phyloP scores from a whole-genome alignment of 2,329 filamentous ascomycete genomes.

The Colletotrichum coccodes region DNA sequence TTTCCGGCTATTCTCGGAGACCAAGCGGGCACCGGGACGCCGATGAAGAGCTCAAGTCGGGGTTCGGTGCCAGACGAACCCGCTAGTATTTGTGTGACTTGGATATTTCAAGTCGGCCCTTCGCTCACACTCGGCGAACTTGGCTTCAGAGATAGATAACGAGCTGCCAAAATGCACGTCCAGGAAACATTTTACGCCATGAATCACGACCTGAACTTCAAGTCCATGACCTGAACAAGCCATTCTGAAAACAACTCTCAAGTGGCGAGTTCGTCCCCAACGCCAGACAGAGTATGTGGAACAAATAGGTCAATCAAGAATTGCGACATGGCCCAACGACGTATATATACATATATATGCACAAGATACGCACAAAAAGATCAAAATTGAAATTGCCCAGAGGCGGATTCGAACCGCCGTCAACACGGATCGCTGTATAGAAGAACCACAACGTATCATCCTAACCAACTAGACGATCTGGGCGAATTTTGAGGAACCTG shows the following conservation, averaged over 20 bases:
- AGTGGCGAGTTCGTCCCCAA: no score
- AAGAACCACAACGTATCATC: slow-evolving; percentile 33
- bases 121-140: not conserved
- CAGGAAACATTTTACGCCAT: not conserved
- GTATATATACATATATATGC: not conserved
- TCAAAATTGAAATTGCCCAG: slow-evolving; percentile 11
- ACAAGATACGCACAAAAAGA: not conserved
- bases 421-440: slow-evolving; percentile 32
- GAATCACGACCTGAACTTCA: not conserved
- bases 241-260: not conserved
- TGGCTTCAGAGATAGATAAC: not conserved
- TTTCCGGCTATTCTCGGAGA: not conserved
- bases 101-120: not conserved
- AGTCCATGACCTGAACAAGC: not conserved
- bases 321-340: not conserved
- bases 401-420: slow-evolving; percentile 34
- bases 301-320: no score
- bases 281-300: not conserved
- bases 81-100: not conserved
- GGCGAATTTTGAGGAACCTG: not conserved
- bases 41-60: not conserved
- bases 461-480: slow-evolving; percentile 34
- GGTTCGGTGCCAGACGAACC: not conserved
- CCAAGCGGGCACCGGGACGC: not conserved
- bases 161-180: not conserved